Conservation (phyloP, 139 green algal species). For the Volvox africanus region DNA sequence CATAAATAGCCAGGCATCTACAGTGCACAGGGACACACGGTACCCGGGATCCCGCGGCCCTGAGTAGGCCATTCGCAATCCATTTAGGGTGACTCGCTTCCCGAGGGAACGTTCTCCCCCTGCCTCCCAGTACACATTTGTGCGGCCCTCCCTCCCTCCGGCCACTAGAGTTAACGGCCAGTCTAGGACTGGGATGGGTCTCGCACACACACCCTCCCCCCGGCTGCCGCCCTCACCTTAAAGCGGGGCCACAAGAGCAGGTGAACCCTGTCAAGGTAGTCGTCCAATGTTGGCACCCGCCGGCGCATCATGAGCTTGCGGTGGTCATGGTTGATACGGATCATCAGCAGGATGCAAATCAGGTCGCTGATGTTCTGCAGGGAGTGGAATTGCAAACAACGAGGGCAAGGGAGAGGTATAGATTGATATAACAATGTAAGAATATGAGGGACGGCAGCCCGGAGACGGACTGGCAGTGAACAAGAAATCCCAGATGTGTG, state of each 20-base stretch:
- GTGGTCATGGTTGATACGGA: slow-evolving; percentile 92
- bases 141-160: background rate
- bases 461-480: no score
- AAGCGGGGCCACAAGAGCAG: slow-evolving; percentile 94
- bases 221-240: slow-evolving; percentile 73
- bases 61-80: no score
- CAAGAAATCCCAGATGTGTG: no score
- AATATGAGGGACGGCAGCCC: no score
- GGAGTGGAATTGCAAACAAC: background rate
- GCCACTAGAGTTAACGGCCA: background rate
- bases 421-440: no score
- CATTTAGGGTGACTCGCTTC: no score
- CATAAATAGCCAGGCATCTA: no score
- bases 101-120: no score
- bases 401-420: background rate
- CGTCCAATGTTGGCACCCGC: slow-evolving; percentile 89
- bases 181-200: background rate
- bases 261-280: slow-evolving; percentile 94
- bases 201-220: no score
- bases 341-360: slow-evolving; percentile 94
- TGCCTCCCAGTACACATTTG: no score
- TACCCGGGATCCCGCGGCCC: no score
- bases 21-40: no score
- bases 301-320: slow-evolving; percentile 82
- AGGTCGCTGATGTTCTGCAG: slow-evolving; percentile 79